Conservation (phyloP, 2,329 filamentous ascomycete species). For the Botrytis porri region DNA sequence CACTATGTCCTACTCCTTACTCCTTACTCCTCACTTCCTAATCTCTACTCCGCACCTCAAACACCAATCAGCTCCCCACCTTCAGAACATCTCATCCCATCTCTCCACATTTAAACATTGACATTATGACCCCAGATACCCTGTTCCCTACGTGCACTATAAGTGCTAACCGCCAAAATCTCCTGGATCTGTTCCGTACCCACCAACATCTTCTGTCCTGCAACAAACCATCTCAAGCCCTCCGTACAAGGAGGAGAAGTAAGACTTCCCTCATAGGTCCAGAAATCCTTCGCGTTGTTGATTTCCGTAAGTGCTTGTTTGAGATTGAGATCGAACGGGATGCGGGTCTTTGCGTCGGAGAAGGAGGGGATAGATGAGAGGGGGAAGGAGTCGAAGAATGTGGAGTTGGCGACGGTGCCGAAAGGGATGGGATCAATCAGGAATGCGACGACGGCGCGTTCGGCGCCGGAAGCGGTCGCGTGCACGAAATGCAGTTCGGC, state of each 20-base stretch:
- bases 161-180: neutral
- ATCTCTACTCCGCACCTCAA: neutral
- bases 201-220: slow-evolving; percentile 43
- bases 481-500: slow-evolving; percentile 51
- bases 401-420: neutral
- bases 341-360: neutral
- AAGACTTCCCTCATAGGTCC: slow-evolving; percentile 48
- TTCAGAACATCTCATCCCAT: neutral
- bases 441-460: slow-evolving; percentile 47
- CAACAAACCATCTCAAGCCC: slow-evolving; percentile 47
- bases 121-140: slow-evolving; percentile 4
- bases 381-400: neutral
- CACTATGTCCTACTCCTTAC: too few species aligned
- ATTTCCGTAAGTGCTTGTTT: slow-evolving; percentile 40
- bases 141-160: slow-evolving; percentile 1
- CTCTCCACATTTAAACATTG: neutral
- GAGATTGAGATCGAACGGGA: neutral
- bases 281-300: slow-evolving; percentile 44
- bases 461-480: slow-evolving; percentile 42
- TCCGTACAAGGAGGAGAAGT: slow-evolving; percentile 48
- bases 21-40: neutral
- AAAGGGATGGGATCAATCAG: slow-evolving; percentile 42
- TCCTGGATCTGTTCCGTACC: slow-evolving; percentile 41
- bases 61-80: neutral
- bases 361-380: neutral